Conservation (phyloP, 2,329 filamentous ascomycete genomes). For the Zasmidium angulare region DNA sequence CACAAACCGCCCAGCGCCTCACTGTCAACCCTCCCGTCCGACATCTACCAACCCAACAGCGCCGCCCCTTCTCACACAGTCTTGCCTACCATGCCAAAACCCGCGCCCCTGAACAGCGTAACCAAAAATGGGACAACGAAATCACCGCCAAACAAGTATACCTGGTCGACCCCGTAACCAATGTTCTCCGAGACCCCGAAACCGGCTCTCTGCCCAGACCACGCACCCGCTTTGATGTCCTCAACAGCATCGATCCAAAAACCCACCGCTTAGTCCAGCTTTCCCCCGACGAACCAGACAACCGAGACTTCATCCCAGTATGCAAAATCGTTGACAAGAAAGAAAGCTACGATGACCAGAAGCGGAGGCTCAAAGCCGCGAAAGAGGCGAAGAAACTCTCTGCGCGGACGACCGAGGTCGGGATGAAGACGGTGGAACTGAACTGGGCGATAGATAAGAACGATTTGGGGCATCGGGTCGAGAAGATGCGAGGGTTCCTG, state of each 20-base stretch:
- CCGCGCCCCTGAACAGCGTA: slow-evolving; percentile 40
- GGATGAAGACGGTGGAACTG: slow-evolving; percentile 76
- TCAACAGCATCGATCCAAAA: slow-evolving; percentile 50
- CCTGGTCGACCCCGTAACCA: slow-evolving; percentile 41
- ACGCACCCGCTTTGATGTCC: slow-evolving; percentile 34
- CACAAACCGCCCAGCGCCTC: slow-evolving; percentile 23
- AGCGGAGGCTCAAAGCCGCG: slow-evolving; percentile 41
- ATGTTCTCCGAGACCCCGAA: slow-evolving; percentile 34
- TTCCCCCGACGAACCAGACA: slow-evolving; percentile 25
- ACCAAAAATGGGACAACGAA: slow-evolving; percentile 47
- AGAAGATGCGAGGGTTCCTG: slow-evolving; percentile 67
- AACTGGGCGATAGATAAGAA: slow-evolving; percentile 81
- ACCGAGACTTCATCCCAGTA: slow-evolving; percentile 55
- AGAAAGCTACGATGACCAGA: slow-evolving; percentile 49
- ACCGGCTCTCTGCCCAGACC: slow-evolving; percentile 9
- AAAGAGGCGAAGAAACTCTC: slow-evolving; percentile 48
- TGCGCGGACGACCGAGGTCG: slow-evolving; percentile 40
- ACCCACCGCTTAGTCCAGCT: slow-evolving; percentile 55
- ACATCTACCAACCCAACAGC: not conserved
- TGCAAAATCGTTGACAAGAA: slow-evolving; percentile 69
- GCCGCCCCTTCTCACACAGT: slow-evolving; percentile 30
- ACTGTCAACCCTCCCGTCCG: slow-evolving; percentile 19
- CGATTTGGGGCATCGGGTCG: slow-evolving; percentile 72
- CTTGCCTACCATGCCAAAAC: slow-evolving; percentile 30
- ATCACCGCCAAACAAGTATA: slow-evolving; percentile 48